Evolutionary conservation across 768 basidiomycete genomes (phyloP), one percentile per base, ranked within the genome.

Genomic region (Gymnopilus junonius): DNA sequence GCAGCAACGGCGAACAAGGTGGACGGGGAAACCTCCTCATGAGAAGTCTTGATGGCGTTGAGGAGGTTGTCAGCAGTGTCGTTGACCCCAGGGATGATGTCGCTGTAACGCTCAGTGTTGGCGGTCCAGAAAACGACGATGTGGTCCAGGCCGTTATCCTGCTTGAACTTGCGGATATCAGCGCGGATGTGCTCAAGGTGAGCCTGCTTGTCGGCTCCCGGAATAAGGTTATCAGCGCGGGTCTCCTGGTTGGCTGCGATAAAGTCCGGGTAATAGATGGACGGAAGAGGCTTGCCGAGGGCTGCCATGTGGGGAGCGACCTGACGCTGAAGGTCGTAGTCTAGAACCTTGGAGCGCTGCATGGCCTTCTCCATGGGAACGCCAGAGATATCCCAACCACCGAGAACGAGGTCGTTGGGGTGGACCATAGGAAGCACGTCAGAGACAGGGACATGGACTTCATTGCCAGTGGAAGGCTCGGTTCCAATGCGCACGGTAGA

Each of bases 101-200:
- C 94, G 69, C 92, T 90, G 86, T 95, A 99, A 62, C 97, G 92
- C 83, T 99, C 97, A 17, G 97, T 99, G 81, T 99, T 98, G 69
- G 94, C 95, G 15, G 97, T 99, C 97, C 97, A 99, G 83, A 99
- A 96, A 65, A 99, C 91, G 70, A 99, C 78, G 64, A 94, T 87
- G 61, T 91, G 91, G 75, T 96, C 96, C 50, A 99, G 87, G 20
- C 78, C 82, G 74, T 99, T 87, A 64, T 87, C 80, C 57, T 79
- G 71, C 82, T 98, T 99, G 87, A 99, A 99, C 59, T 87, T 85
- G 70, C 94, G 92, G 74, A 99, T 98, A 72, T 98, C 95, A n/a
- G 83, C 83, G 59, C 96, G 92, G 71, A 99, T 88, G 63, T 92
- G 89, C 64, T 97, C 94, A 58, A 99, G 88, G 75, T 99, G 97